A percentile compares a stretch with the other conserved stretches of the same genome.
Conservation (phyloP, 2,329 filamentous ascomycete species). For the Elsinoe ampelina region DNA sequence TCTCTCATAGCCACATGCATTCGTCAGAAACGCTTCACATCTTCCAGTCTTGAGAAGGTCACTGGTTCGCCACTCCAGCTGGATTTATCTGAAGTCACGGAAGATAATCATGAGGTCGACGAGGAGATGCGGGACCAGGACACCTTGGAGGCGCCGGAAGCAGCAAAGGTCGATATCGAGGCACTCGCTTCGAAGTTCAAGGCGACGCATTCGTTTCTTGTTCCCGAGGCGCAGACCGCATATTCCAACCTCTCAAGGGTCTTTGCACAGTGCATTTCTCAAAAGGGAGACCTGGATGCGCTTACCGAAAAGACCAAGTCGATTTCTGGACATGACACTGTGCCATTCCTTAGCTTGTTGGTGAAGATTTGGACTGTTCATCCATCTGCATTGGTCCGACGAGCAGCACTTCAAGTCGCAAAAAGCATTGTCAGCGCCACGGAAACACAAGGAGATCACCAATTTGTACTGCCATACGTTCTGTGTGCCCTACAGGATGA, state of each 20-base stretch:
- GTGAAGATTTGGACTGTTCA: constrained; percentile 51
- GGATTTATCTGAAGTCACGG: neutral
- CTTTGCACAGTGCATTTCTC: neutral
- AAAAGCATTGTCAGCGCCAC: constrained; percentile 47
- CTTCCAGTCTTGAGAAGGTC: neutral
- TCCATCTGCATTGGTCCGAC: constrained; percentile 57
- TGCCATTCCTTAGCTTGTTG: constrained; percentile 46
- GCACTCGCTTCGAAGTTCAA: neutral
- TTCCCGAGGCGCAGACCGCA: neutral
- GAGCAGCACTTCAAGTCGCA: constrained; percentile 37
- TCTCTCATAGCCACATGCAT: neutral
- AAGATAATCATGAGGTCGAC: neutral
- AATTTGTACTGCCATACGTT: constrained; percentile 73
- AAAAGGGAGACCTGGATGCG: neutral
- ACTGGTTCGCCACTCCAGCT: neutral
- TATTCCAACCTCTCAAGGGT: neutral
- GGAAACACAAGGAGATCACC: constrained; percentile 54
- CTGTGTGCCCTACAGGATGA: constrained; percentile 65
- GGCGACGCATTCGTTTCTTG: neutral
- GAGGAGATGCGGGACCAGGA: neutral
- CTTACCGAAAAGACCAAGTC: neutral
- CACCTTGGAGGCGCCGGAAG: neutral
- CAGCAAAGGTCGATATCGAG: neutral
- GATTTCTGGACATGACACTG: neutral
- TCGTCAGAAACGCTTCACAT: neutral